Conservation (phyloP, 768 basidiomycete species). For the Tephrocybe sp. region DNA sequence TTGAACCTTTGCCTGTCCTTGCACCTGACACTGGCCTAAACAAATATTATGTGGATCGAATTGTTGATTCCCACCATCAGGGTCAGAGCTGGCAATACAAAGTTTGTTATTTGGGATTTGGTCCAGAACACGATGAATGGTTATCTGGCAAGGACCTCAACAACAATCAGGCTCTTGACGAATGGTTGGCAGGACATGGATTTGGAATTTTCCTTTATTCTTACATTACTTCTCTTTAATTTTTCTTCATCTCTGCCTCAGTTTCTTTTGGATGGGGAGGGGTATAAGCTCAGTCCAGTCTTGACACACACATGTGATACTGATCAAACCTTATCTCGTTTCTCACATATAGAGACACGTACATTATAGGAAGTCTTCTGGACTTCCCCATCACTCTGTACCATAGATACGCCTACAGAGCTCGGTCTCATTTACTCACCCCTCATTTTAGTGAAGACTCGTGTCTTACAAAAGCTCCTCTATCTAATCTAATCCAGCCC, state of each 20-base stretch:
- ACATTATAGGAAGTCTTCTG: too few relatives aligned
- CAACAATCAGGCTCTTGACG: slow-evolving; percentile 19
- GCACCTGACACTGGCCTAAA: slow-evolving; percentile 19
- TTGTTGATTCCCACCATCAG: slow-evolving; percentile 20
- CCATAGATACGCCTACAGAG: too few relatives aligned
- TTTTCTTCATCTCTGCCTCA: neutral
- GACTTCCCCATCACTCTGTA: too few relatives aligned
- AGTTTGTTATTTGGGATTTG: slow-evolving; percentile 27
- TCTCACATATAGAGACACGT: neutral
- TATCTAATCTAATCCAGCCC: too few relatives aligned
- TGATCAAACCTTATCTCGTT: neutral
- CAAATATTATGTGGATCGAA: slow-evolving; percentile 23
- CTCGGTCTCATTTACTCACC: too few relatives aligned
- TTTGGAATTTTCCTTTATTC: neutral
- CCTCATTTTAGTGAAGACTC: too few relatives aligned
- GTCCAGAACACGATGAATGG: slow-evolving; percentile 24
- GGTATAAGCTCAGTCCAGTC: neutral
- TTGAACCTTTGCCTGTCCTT: slow-evolving; percentile 18
- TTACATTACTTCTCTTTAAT: neutral
- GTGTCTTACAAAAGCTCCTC: too few relatives aligned
- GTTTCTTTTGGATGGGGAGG: slow-evolving; percentile 2
- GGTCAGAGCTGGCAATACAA: slow-evolving; percentile 26
- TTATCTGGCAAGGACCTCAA: slow-evolving; percentile 18
- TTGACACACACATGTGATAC: neutral
- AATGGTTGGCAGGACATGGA: slow-evolving; percentile 10